phyloP scores from a whole-genome alignment of 1,284 basidiomycete species.

The Coniferiporia sulphurascens region DNA sequence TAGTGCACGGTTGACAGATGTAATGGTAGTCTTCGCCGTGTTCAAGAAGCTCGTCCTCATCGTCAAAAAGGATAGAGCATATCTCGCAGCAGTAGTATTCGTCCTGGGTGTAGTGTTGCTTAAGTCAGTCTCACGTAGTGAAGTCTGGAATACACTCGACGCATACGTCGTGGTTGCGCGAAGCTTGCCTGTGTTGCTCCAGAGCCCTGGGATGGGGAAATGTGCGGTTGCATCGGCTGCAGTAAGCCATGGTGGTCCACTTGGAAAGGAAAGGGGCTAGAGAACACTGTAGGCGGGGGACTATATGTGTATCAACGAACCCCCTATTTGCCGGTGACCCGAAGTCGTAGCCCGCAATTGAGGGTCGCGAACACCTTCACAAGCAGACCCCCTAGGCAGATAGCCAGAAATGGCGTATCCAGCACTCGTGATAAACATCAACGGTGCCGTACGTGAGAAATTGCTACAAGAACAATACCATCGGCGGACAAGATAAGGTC shows the following conservation, averaged over 20 bases:
- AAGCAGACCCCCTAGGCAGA: too few relatives aligned
- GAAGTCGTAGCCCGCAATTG: too few relatives aligned
- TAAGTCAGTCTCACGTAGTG: background rate
- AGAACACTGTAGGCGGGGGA: background rate
- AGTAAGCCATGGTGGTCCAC: conserved; percentile 28
- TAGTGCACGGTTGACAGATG: conserved; percentile 18
- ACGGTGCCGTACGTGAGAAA: too few relatives aligned
- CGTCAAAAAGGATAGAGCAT: conserved; percentile 17
- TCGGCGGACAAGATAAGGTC: too few relatives aligned
- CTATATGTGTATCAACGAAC: too few relatives aligned
- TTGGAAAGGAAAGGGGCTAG: background rate
- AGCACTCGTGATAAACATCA: too few relatives aligned
- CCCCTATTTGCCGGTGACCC: too few relatives aligned
- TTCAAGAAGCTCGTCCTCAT: conserved; percentile 8
- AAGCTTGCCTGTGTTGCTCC: conserved; percentile 13
- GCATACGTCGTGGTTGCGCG: conserved; percentile 18
- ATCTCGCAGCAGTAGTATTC: background rate
- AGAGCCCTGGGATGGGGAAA: conserved; percentile 27
- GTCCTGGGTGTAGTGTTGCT: background rate
- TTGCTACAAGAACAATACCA: too few relatives aligned
- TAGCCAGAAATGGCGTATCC: too few relatives aligned
- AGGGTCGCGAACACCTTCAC: too few relatives aligned
- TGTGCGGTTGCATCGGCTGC: conserved; percentile 30
- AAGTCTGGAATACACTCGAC: conserved; percentile 21
- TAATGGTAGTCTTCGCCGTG: conserved; percentile 33